phyloP scores from a whole-genome alignment of 257 asterid species.

The Pogostemon cablin region DNA sequence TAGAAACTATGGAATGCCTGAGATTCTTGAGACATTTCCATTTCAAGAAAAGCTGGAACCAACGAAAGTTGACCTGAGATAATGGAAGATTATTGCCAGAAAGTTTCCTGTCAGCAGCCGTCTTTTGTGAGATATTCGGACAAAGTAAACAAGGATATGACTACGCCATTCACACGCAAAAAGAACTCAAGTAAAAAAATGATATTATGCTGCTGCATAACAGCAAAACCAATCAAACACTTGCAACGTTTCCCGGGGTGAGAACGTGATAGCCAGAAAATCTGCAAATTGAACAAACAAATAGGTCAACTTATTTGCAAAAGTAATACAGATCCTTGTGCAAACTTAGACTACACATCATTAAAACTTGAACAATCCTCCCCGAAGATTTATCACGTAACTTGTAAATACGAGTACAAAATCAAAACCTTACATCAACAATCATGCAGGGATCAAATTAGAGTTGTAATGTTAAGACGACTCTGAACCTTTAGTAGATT shows the following conservation, averaged over 20 bases:
- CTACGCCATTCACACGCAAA: conserved; percentile 23
- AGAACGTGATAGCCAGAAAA: conserved; percentile 23
- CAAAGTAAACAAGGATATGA: conserved; percentile 12
- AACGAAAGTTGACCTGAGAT: conserved; percentile 18
- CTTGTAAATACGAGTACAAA: neutral
- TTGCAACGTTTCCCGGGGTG: conserved; percentile 15
- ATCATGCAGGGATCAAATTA: neutral
- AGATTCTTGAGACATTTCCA: conserved; percentile 71
- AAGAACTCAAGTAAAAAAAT: conserved; percentile 11
- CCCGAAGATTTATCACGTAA: conserved; percentile 6
- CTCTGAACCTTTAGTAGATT: neutral
- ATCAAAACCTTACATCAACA: neutral
- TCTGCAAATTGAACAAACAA: conserved; percentile 34
- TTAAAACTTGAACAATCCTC: conserved; percentile 9
- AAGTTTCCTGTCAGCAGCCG: neutral
- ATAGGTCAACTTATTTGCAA: conserved; percentile 21
- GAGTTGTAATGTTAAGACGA: neutral
- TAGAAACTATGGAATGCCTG: conserved; percentile 47
- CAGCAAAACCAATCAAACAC: conserved; percentile 12
- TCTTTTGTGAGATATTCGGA: neutral
- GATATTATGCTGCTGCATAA: neutral
- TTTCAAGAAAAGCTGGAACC: conserved; percentile 35
- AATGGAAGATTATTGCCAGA: conserved; percentile 1
- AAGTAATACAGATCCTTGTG: neutral
- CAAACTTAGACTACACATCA: neutral